phyloP scores from a whole-genome alignment of 768 basidiomycete species.

The Aureoboletus auriporus region DNA sequence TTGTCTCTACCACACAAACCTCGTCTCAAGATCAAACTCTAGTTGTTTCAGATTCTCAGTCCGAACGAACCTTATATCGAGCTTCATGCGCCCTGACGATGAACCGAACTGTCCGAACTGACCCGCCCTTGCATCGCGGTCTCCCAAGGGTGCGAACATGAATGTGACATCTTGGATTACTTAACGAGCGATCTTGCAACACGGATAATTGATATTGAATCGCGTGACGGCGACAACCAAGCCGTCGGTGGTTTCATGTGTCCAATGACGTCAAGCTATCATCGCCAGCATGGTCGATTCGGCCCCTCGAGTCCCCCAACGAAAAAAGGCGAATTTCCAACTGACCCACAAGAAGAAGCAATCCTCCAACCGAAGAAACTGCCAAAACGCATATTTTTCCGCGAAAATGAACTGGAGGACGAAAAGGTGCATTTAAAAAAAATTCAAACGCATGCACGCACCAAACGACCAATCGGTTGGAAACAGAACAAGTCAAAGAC shows the following conservation, averaged over 20 bases:
- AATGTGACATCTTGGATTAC: too few species aligned
- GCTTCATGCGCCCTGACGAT: slow-evolving; percentile 46
- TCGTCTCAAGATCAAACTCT: too few species aligned
- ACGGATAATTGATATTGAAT: too few species aligned
- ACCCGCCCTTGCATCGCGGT: too few species aligned
- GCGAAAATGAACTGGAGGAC: slow-evolving; percentile 81
- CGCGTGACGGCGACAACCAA: too few species aligned
- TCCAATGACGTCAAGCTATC: slow-evolving; percentile 65
- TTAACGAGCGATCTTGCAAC: slow-evolving; percentile 4
- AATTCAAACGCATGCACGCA: neutral
- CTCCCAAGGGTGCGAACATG: too few species aligned
- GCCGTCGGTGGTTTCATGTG: slow-evolving; percentile 27
- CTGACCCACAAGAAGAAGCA: too few species aligned
- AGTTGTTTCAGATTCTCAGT: too few species aligned
- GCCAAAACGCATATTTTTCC: slow-evolving; percentile 72
- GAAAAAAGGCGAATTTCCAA: too few species aligned
- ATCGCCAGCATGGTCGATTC: slow-evolving; percentile 61
- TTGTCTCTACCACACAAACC: slow-evolving; percentile 32
- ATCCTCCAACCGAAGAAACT: too few species aligned
- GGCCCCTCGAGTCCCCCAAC: neutral
- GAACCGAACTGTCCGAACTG: slow-evolving; percentile 4
- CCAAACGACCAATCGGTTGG: slow-evolving; percentile 75
- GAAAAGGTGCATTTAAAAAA: slow-evolving; percentile 57
- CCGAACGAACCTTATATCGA: slow-evolving; percentile 60
- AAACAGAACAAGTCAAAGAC: slow-evolving; percentile 72